Conservation (phyloP, 768 basidiomycete genomes). For the Omphalotus guepiniiformis region DNA sequence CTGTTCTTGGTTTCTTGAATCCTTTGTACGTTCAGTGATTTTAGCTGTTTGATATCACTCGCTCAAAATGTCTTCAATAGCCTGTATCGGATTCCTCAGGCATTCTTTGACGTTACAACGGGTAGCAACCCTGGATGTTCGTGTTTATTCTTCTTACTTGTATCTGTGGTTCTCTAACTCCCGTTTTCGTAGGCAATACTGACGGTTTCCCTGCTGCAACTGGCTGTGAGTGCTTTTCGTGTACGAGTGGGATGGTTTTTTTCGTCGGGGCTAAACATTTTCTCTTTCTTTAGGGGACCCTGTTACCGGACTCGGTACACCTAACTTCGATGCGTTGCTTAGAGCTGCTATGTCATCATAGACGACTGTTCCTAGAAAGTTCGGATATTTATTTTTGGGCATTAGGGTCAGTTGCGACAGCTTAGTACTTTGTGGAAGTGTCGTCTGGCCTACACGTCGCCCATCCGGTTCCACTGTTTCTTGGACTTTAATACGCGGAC, state of each 20-base stretch:
- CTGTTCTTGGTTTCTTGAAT: constrained; percentile 34
- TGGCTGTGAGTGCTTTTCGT: constrained; percentile 1
- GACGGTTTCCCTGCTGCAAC: not conserved
- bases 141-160: not conserved
- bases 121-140: constrained; percentile 6
- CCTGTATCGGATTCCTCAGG: constrained; percentile 6
- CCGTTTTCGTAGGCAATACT: not conserved
- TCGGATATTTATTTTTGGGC: too few species aligned
- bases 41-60: constrained; percentile 18
- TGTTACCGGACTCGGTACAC: constrained; percentile 3
- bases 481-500: too few species aligned
- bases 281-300: not conserved
- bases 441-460: too few species aligned
- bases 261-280: not conserved
- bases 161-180: not conserved
- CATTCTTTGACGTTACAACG: constrained; percentile 8
- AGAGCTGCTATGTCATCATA: not conserved
- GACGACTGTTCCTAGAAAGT: too few species aligned
- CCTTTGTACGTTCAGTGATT: constrained; percentile 19
- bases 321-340: constrained; percentile 3
- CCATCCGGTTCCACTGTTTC: too few species aligned
- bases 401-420: too few species aligned
- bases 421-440: too few species aligned
- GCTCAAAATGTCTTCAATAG: not conserved
- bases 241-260: not conserved